A percentile compares a stretch with the other conserved stretches of the same genome.
These are phyloP conservation scores for Aechmea fasciata DNA, from an alignment of 176 grass and related monocot species.

Conservation along the genomic window DNA sequence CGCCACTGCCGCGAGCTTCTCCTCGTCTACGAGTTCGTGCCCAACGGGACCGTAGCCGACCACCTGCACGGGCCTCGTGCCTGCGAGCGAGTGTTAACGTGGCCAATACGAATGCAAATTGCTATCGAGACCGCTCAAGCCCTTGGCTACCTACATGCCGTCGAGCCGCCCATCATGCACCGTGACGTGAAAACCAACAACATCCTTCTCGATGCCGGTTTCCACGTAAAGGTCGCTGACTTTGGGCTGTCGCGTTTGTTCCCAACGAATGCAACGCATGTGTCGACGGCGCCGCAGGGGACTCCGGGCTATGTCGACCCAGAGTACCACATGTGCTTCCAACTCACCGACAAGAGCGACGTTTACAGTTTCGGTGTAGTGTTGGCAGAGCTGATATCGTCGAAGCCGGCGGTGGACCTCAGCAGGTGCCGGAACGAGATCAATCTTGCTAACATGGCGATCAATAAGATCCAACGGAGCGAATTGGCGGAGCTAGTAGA, in stretches of 20 bases:
- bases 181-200: constrained; percentile 88
- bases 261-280: neutral
- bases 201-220: constrained; percentile 71
- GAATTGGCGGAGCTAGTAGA: neutral
- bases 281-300: neutral
- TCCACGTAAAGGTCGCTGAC: constrained; percentile 56
- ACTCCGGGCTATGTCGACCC: neutral
- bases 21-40: constrained; percentile 85
- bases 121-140: constrained; percentile 81
- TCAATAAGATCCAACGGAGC: neutral
- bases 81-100: constrained; percentile 37
- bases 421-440: neutral
- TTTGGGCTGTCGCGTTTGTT: neutral
- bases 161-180: constrained; percentile 73
- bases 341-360: constrained; percentile 1
- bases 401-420: neutral
- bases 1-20: constrained; percentile 65
- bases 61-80: constrained; percentile 70
- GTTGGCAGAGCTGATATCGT: neutral
- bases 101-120: constrained; percentile 59
- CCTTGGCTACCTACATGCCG: constrained; percentile 70
- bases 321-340: neutral
- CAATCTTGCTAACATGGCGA: neutral
- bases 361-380: neutral
- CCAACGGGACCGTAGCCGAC: constrained; percentile 81